These are phyloP conservation scores for Lasiosphaeriaceae sp. DNA, from an alignment of 495 filamentous ascomycete species.

Conservation along the genomic window DNA sequence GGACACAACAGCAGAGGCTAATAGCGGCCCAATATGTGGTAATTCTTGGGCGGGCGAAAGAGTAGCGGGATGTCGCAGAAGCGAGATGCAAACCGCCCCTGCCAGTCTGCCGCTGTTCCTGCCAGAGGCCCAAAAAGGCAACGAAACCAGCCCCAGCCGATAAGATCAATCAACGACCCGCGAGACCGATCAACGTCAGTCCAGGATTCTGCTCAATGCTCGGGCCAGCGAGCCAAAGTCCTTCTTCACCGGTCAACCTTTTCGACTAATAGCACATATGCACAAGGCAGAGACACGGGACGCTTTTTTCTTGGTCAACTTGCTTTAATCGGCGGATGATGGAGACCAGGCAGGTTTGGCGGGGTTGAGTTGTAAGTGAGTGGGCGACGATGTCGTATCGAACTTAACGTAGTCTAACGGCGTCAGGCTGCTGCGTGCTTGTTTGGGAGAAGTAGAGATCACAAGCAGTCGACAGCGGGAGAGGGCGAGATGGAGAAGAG, in stretches of 20 bases:
- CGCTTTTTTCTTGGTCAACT: background rate
- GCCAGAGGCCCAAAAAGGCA: background rate
- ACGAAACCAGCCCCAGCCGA: background rate
- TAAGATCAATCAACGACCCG: background rate
- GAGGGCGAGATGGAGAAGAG: no score
- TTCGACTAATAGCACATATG: background rate
- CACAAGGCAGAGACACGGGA: background rate
- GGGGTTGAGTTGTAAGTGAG: background rate
- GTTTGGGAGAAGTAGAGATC: no score
- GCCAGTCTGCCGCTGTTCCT: background rate
- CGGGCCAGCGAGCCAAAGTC: background rate
- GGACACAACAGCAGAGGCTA: conserved; percentile 10
- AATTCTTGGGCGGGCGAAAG: conserved; percentile 12
- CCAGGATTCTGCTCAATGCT: background rate
- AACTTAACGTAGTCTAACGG: no score
- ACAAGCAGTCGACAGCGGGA: no score
- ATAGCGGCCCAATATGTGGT: conserved; percentile 24
- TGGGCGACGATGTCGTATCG: background rate
- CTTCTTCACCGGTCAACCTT: background rate
- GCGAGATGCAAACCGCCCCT: conserved; percentile 6
- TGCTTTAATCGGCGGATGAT: background rate
- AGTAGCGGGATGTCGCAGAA: conserved; percentile 7
- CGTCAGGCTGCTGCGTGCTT: no score
- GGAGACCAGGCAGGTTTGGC: no score
- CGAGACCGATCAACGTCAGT: background rate